Percentiles rank a stretch among this genome's conserved stretches.
phyloP scores from a whole-genome alignment of 495 filamentous ascomycete genomes.

The Penicilliopsis zonata region DNA sequence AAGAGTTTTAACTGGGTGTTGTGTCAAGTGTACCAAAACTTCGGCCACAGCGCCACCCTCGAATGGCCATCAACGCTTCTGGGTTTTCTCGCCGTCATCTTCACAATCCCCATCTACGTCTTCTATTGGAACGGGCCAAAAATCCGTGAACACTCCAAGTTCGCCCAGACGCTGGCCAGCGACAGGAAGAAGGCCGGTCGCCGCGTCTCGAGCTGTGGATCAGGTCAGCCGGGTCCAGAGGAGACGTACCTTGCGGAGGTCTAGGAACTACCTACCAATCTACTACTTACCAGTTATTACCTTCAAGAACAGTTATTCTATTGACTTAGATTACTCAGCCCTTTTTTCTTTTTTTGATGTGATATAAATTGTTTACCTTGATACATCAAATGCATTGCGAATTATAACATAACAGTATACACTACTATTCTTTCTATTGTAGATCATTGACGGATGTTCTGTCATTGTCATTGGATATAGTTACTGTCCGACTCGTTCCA shows the following conservation, averaged over 20 bases:
- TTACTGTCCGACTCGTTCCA: too few species aligned
- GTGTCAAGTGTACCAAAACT: slow-evolving; percentile 16
- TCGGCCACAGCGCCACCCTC: slow-evolving; percentile 18
- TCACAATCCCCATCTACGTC: slow-evolving; percentile 34
- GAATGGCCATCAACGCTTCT: slow-evolving; percentile 34
- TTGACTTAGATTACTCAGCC: too few species aligned
- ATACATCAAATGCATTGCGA: too few species aligned
- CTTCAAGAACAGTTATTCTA: too few species aligned
- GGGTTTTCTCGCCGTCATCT: slow-evolving; percentile 26
- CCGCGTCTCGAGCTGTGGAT: slow-evolving; percentile 16
- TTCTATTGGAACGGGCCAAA: slow-evolving; percentile 38
- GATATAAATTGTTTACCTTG: too few species aligned
- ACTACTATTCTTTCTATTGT: too few species aligned
- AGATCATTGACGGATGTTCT: too few species aligned
- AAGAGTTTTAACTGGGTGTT: background rate
- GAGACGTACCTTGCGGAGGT: slow-evolving; percentile 7
- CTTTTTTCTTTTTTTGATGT: too few species aligned
- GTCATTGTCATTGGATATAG: too few species aligned
- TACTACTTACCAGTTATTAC: too few species aligned
- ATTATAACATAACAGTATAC: too few species aligned
- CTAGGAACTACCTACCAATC: too few species aligned
- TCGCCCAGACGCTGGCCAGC: slow-evolving; percentile 18
- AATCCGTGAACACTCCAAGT: slow-evolving; percentile 32
- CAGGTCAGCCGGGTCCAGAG: slow-evolving; percentile 18
- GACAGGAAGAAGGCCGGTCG: slow-evolving; percentile 16